These are phyloP conservation scores for Salvia sclarea DNA, from an alignment of 305 asterid species.

Conservation along the genomic window DNA sequence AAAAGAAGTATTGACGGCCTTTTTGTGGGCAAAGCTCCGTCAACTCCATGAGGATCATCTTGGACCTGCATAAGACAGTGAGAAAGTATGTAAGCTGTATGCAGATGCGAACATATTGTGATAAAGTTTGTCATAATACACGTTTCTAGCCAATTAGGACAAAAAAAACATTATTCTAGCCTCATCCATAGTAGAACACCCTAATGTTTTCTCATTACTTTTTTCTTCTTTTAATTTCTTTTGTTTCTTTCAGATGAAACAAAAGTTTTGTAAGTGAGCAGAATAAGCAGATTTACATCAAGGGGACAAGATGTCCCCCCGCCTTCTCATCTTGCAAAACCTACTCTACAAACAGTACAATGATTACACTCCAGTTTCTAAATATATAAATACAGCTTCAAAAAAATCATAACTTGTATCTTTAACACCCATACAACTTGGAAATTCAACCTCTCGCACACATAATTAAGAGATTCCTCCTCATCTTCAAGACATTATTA, in stretches of 20 bases:
- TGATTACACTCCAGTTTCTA: not conserved
- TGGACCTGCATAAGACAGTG: slow-evolving; percentile 58
- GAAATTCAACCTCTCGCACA: not conserved
- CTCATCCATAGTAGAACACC: not conserved
- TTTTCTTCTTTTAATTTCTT: not conserved
- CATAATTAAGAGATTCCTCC: not conserved
- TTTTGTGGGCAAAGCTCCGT: slow-evolving; percentile 62
- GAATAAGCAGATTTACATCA: not conserved
- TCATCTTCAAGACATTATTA: not conserved
- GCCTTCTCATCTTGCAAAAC: not conserved
- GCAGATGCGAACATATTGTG: slow-evolving; percentile 17
- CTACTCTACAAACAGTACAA: not conserved
- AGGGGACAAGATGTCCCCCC: not conserved
- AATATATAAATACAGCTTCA: not conserved
- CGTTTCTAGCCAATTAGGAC: not conserved
- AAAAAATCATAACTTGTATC: not conserved
- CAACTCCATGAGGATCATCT: slow-evolving; percentile 57
- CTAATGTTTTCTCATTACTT: not conserved
- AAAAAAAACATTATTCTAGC: not conserved
- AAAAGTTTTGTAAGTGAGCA: not conserved
- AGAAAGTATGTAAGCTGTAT: slow-evolving; percentile 31
- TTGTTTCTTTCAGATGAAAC: not conserved
- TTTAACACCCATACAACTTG: not conserved
- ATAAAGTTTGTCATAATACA: not conserved
- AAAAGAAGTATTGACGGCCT: slow-evolving; percentile 79